A percentile compares a stretch with the other conserved stretches of the same genome.
These are phyloP conservation scores for Plantago coronopus DNA, from an alignment of 305 asterid species.

Conservation along the genomic window DNA sequence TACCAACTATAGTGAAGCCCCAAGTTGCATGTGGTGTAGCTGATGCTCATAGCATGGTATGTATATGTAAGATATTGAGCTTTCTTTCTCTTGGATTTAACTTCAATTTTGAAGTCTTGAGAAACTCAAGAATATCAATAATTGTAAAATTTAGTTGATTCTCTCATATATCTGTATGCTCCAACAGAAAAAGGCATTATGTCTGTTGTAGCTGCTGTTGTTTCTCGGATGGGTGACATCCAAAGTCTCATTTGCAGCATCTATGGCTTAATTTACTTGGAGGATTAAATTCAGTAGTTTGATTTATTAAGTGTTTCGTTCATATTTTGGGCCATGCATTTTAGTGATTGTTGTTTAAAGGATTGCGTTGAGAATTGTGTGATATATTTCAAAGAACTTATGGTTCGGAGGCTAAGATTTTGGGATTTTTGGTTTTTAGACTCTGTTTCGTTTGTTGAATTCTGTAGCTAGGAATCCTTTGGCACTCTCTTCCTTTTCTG, in stretches of 20 bases:
- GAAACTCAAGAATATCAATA: conserved; percentile 3
- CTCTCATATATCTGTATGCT: neutral
- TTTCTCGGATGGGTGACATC: neutral
- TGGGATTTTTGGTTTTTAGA: neutral
- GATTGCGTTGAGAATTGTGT: neutral
- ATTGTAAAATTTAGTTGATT: neutral
- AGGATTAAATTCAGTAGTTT: neutral
- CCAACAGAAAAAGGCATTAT: neutral
- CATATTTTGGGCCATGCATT: too few relatives aligned
- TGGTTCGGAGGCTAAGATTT: neutral
- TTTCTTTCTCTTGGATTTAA: conserved; percentile 4
- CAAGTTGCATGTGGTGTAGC: conserved; percentile 95
- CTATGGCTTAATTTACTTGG: neutral
- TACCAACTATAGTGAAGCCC: conserved; percentile 89
- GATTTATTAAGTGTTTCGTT: neutral
- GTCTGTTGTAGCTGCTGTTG: neutral
- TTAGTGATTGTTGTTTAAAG: neutral
- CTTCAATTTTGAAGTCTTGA: conserved; percentile 10
- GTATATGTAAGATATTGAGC: conserved; percentile 2
- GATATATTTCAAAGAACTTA: neutral
- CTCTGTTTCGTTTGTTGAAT: neutral
- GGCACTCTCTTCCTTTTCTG: neutral
- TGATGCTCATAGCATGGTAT: conserved; percentile 96
- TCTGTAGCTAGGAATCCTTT: neutral
- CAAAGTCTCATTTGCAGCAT: neutral